phyloP scores from a whole-genome alignment of 2,329 filamentous ascomycete species.

The Aspergillus carbonarius region DNA sequence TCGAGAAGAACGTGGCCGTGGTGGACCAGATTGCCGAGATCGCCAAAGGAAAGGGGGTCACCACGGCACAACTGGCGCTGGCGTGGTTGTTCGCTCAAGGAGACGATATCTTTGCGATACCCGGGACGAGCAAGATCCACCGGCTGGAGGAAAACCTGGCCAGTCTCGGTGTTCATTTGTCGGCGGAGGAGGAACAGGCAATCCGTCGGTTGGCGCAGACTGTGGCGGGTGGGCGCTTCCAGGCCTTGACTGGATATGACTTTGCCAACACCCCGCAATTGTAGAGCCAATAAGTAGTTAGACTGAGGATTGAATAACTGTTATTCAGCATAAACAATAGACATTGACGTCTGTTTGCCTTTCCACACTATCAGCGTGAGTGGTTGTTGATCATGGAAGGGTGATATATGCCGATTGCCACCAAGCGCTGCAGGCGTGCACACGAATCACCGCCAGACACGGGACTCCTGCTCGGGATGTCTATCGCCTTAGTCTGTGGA shows the following conservation, averaged over 20 bases:
- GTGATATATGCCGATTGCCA: too few species aligned
- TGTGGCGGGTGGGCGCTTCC: constrained; percentile 13
- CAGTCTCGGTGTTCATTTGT: constrained; percentile 17
- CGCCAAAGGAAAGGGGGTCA: constrained; percentile 55
- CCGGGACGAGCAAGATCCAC: constrained; percentile 52
- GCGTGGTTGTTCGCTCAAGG: constrained; percentile 65
- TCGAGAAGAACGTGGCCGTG: constrained; percentile 56
- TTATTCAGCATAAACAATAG: too few species aligned
- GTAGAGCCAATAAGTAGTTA: background rate
- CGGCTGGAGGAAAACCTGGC: constrained; percentile 48
- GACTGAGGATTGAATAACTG: too few species aligned
- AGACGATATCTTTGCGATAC: constrained; percentile 61
- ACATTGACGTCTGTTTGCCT: too few species aligned
- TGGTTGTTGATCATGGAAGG: too few species aligned
- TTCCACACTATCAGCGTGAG: too few species aligned
- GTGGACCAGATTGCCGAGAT: constrained; percentile 52
- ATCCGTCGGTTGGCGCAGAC: constrained; percentile 10
- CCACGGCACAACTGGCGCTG: constrained; percentile 58
- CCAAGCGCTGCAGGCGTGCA: too few species aligned
- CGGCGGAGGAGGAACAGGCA: constrained; percentile 14
- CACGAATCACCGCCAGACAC: too few species aligned
- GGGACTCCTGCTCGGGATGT: too few species aligned
- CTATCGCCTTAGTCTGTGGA: too few species aligned
- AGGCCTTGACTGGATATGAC: constrained; percentile 1
- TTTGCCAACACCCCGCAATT: background rate